These are phyloP conservation scores for Trichosporon coremiiforme DNA, from an alignment of 1,284 basidiomycete species.

Conservation along the genomic window DNA sequence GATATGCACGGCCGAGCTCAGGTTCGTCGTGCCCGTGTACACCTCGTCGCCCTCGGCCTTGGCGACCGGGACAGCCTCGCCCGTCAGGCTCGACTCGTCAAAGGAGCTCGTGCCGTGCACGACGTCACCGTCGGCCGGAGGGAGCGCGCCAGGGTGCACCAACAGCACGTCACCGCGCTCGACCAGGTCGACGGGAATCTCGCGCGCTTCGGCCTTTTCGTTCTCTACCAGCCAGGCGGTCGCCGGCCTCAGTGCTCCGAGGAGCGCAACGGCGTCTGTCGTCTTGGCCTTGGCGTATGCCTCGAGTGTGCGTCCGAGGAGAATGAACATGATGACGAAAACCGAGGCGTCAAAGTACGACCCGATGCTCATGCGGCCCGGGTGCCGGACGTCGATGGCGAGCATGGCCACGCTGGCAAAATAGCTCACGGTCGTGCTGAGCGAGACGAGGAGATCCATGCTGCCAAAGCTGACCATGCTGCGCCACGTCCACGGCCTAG, in stretches of 20 bases:
- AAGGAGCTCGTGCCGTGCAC: constrained; percentile 63
- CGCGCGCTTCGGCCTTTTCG: constrained; percentile 60
- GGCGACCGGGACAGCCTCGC: constrained; percentile 68
- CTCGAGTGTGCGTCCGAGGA: constrained; percentile 91
- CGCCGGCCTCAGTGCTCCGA: constrained; percentile 90
- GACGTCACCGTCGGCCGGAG: constrained; percentile 81
- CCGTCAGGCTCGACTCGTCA: constrained; percentile 82
- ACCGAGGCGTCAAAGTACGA: constrained; percentile 98
- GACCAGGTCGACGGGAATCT: constrained; percentile 88
- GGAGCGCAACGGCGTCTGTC: constrained; percentile 90
- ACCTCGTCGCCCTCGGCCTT: constrained; percentile 72
- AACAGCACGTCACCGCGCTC: constrained; percentile 93
- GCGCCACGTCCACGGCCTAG: constrained; percentile 59
- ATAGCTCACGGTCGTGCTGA: constrained; percentile 93
- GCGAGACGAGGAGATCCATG: constrained; percentile 86
- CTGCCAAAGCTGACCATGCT: constrained; percentile 85
- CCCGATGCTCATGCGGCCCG: constrained; percentile 30
- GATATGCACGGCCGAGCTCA: constrained; percentile 92
- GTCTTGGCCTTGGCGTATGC: constrained; percentile 97
- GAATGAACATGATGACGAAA: constrained; percentile 97
- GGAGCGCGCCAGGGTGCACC: constrained; percentile 91
- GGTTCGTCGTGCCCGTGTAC: constrained; percentile 96
- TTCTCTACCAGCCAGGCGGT: constrained; percentile 92
- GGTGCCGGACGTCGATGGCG: constrained; percentile 60
- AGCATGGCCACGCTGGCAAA: constrained; percentile 70